Conservation (phyloP, 2,329 filamentous ascomycete genomes). For the Sclerotinia borealis region DNA sequence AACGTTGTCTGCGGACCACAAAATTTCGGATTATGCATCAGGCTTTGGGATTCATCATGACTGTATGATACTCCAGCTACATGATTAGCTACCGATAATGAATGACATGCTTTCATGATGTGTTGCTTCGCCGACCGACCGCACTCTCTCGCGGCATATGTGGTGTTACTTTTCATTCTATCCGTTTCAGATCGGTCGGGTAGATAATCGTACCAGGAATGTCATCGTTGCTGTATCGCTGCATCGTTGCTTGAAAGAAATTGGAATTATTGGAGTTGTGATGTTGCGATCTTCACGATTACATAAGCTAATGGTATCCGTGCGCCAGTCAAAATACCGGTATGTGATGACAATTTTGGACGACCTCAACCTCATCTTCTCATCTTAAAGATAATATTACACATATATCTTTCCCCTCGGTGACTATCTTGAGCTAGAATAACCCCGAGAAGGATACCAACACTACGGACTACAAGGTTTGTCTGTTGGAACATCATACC, state of each 20-base stretch:
- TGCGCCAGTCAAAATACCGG: not conserved
- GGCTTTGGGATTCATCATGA: not conserved
- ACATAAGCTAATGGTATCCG: not conserved
- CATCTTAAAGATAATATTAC: too few relatives aligned
- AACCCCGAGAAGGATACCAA: not conserved
- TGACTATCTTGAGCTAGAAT: not conserved
- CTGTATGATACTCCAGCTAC: not conserved
- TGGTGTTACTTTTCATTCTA: not conserved
- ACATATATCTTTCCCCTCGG: not conserved
- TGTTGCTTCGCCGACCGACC: not conserved
- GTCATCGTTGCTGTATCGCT: not conserved
- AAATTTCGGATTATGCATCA: not conserved
- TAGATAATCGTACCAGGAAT: not conserved
- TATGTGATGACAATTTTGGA: too few relatives aligned
- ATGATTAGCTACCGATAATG: not conserved
- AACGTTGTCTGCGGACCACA: not conserved
- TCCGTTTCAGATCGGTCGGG: not conserved
- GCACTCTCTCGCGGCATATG: not conserved
- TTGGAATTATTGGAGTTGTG: not conserved
- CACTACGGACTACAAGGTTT: not conserved
- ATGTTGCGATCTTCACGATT: not conserved
- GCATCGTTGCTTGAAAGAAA: too few relatives aligned
- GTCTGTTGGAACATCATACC: not conserved
- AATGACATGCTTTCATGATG: not conserved
- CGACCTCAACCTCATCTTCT: too few relatives aligned